Conservation (phyloP, 2,329 filamentous ascomycete species). For the Thelonectria rubi region DNA sequence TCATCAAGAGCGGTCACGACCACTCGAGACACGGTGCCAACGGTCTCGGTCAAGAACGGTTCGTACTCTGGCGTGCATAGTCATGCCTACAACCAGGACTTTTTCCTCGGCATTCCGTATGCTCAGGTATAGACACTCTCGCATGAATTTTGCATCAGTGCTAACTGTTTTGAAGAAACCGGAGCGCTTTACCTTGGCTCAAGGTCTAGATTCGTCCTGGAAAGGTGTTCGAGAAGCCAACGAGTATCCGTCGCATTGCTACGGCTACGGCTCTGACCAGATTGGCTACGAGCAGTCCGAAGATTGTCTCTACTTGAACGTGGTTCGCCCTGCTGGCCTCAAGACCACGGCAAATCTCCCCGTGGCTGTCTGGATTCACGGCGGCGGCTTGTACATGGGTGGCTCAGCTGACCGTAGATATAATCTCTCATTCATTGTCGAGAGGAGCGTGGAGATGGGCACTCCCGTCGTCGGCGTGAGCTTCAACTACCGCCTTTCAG, state of each 20-base stretch:
- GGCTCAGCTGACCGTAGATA: constrained; percentile 59
- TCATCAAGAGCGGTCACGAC: constrained; percentile 4
- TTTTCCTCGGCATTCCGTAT: constrained; percentile 38
- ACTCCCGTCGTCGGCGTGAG: constrained; percentile 59
- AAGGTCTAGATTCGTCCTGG: constrained; percentile 58
- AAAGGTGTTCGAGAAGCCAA: constrained; percentile 52
- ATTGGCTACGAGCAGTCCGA: constrained; percentile 50
- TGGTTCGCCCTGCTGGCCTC: constrained; percentile 63
- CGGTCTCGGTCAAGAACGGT: constrained; percentile 36
- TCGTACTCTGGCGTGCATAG: constrained; percentile 34
- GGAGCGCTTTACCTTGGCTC: constrained; percentile 28
- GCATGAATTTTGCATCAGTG: neutral
- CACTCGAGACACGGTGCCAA: constrained; percentile 13
- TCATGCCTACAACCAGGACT: constrained; percentile 32
- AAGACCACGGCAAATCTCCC: constrained; percentile 55
- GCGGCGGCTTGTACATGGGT: constrained; percentile 47
- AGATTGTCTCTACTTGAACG: constrained; percentile 70
- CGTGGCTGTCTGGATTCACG: constrained; percentile 66
- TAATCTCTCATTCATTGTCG: constrained; percentile 68
- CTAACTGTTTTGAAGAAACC: constrained; percentile 28
- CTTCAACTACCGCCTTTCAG: constrained; percentile 59
- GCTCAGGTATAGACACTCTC: constrained; percentile 28
- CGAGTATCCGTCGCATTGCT: constrained; percentile 56
- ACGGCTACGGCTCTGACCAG: constrained; percentile 56
- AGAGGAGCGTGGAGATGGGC: constrained; percentile 54